phyloP scores from a whole-genome alignment of 768 basidiomycete species.

The Lactifluus subvellereus region DNA sequence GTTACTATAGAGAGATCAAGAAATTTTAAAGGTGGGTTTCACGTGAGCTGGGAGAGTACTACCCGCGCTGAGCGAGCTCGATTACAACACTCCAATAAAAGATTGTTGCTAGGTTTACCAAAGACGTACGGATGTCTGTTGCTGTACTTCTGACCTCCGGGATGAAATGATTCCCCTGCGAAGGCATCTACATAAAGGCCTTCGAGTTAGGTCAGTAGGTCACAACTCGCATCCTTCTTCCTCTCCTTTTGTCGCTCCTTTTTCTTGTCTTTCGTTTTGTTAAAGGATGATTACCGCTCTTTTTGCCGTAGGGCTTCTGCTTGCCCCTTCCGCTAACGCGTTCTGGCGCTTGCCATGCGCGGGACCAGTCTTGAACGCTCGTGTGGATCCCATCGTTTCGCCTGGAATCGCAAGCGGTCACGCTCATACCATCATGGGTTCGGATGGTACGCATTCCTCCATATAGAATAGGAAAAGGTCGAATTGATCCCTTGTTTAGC shows the following conservation, averaged over 20 bases:
- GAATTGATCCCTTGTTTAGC: neutral
- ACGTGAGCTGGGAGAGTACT: too few species aligned
- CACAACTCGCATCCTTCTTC: neutral
- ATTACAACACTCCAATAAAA: neutral
- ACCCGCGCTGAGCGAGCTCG: neutral
- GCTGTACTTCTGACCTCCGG: neutral
- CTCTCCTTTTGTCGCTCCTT: conserved; percentile 13
- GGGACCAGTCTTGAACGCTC: conserved; percentile 1
- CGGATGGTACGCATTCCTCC: neutral
- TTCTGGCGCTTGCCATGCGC: conserved; percentile 20
- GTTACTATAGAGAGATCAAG: too few species aligned
- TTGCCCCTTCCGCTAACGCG: conserved; percentile 8
- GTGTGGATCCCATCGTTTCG: conserved; percentile 13
- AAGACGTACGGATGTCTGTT: neutral
- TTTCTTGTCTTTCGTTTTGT: neutral
- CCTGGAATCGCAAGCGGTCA: conserved; percentile 1
- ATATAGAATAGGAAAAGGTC: neutral
- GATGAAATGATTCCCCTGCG: neutral
- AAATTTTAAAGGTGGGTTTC: too few species aligned
- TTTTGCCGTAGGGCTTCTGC: conserved; percentile 11
- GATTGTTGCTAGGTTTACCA: conserved; percentile 2
- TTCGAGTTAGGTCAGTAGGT: neutral
- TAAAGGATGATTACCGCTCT: conserved; percentile 1
- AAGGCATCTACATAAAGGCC: conserved; percentile 1
- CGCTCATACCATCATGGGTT: conserved; percentile 19